Conservation (phyloP, 2,329 filamentous ascomycete species). For the Hymenotorrendiella dingleyae region DNA sequence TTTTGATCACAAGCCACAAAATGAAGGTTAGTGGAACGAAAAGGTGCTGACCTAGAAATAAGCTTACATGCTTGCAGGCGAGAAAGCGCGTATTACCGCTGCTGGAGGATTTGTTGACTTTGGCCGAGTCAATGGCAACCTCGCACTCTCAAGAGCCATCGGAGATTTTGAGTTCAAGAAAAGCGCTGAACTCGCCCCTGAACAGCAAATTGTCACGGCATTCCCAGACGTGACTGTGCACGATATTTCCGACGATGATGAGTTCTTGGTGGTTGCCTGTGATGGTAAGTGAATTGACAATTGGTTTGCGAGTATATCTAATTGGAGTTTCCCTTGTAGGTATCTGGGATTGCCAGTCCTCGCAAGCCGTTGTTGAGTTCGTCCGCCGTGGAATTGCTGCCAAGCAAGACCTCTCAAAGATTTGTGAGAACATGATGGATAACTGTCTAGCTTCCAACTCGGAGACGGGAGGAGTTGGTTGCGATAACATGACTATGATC, state of each 20-base stretch:
- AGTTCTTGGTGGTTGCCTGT: conserved; percentile 89
- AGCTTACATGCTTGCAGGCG: conserved; percentile 50
- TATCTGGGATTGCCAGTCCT: conserved; percentile 99
- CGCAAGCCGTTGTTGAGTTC: conserved; percentile 94
- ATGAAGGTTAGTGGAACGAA: conserved; percentile 71
- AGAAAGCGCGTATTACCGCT: conserved; percentile 92
- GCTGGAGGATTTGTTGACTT: conserved; percentile 98
- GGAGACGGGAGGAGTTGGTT: conserved; percentile 94
- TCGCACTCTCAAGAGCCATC: conserved; percentile 92
- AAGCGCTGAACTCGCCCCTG: conserved; percentile 91
- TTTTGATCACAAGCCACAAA: conserved; percentile 99
- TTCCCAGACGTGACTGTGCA: conserved; percentile 92
- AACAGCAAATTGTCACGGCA: conserved; percentile 97
- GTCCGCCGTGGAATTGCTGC: conserved; percentile 93
- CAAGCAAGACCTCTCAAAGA: conserved; percentile 89
- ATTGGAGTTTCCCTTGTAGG: no score
- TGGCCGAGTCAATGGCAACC: conserved; percentile 95
- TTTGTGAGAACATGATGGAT: conserved; percentile 99
- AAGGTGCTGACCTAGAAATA: no score
- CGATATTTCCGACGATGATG: conserved; percentile 86
- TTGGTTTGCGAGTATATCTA: no score
- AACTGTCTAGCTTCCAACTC: conserved; percentile 98
- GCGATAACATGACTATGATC: conserved; percentile 99
- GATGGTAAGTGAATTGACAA: conserved; percentile 58
- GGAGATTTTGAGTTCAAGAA: conserved; percentile 99